Percentiles rank a stretch among this genome's conserved stretches.
phyloP scores from a whole-genome alignment of 2,329 filamentous ascomycete species.

The Huntiella savannae region DNA sequence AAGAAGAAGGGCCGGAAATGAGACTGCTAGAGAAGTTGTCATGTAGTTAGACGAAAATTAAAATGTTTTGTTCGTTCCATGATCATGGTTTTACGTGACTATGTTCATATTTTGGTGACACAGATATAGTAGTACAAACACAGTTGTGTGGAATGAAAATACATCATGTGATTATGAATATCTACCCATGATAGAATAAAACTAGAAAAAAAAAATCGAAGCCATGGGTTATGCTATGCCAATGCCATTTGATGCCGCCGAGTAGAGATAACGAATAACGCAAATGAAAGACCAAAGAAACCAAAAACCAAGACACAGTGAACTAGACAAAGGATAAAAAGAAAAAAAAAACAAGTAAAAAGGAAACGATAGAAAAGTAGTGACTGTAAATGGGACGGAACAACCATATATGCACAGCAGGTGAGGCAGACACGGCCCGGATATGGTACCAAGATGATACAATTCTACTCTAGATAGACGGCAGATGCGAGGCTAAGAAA shows the following conservation, averaged over 20 bases:
- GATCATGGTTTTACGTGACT: neutral
- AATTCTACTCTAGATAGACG: too few relatives aligned
- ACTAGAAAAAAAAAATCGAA: neutral
- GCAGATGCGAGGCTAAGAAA: too few relatives aligned
- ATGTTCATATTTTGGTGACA: neutral
- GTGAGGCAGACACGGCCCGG: neutral
- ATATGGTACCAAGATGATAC: too few relatives aligned
- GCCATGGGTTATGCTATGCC: constrained; percentile 6
- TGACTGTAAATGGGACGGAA: neutral
- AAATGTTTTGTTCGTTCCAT: neutral
- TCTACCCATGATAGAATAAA: neutral
- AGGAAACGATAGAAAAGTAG: neutral
- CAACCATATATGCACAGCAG: neutral
- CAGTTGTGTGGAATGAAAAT: neutral
- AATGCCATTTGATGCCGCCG: constrained; percentile 5
- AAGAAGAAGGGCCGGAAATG: constrained; percentile 30
- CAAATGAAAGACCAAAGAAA: constrained; percentile 2
- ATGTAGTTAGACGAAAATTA: neutral
- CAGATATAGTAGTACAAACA: neutral
- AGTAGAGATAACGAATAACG: constrained; percentile 1
- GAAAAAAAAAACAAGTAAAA: neutral
- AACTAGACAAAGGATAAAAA: neutral
- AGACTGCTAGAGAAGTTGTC: neutral
- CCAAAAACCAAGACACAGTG: constrained; percentile 3
- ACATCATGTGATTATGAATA: neutral